Base-by-base conservation (phyloP, 2,329 filamentous ascomycete species). In the Fusarium sambucinum region DNA sequence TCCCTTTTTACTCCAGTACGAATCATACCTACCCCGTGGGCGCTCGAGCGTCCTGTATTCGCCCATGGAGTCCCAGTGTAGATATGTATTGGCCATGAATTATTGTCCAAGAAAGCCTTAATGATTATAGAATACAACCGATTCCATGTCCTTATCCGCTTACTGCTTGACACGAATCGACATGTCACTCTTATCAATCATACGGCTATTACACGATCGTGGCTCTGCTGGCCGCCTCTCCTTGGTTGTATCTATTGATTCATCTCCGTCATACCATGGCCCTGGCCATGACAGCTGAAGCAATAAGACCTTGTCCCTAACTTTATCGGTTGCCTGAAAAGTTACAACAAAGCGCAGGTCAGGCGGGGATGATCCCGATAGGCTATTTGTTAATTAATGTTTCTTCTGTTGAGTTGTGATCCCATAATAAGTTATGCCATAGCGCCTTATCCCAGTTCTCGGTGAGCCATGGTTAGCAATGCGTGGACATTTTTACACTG, bases 281-380 rank as follows among this genome's bases (percentile, higher is more conserved):
- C 33, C 32, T 54, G 17, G 54, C 55, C 55, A 61, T 70, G 51
- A 68, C 58, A 70, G 48, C 57, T 35, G 37, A 55, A 48, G 51
- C 27, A 55, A 44, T 40, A 25, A 67, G 48, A 42, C 55, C 37
- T 44, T 55, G 46, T 50, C 30, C 32, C 59, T 32, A 37, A 58
- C 40, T 55, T 51, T 55, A 46, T 56, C 50, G 45, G 63, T 66
- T 60, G 44, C 57, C 51, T 61, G 25, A 40, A 30, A 45, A 38
- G 54, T 41, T 32, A 48, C 21, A 25, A 19, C 14, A 50, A 23
- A 35, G 66, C 59, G 61, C 59, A 65, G 61, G 52, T 52, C 63
- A 68, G 42, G 45, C 68, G 72, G 72, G 69, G 65, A 60, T 65
- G 53, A 42, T 69, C 63, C 72, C 72, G 59, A 74, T 74, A 70